phyloP scores from a whole-genome alignment of 2,329 filamentous ascomycete species.

The Aspergillus sp. region DNA sequence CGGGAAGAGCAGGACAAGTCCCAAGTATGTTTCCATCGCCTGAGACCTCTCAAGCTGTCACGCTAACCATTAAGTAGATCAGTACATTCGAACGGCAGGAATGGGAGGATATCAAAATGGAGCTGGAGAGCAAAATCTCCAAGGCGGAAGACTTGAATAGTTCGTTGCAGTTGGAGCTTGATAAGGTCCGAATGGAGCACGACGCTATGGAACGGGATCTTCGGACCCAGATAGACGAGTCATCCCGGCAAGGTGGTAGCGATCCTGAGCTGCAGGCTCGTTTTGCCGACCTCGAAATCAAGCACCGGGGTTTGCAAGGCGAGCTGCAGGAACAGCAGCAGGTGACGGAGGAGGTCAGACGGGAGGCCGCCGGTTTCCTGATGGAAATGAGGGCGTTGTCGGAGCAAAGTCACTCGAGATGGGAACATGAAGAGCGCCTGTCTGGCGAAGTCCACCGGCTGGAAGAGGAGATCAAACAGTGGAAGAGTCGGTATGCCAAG shows the following conservation, averaged over 20 bases:
- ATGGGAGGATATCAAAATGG: constrained; percentile 62
- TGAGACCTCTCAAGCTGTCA: too few relatives aligned
- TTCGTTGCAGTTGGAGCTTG: constrained; percentile 76
- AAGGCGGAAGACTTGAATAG: constrained; percentile 75
- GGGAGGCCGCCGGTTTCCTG: constrained; percentile 78
- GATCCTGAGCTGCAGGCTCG: constrained; percentile 63
- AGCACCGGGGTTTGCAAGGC: constrained; percentile 66
- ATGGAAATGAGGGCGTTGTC: constrained; percentile 87
- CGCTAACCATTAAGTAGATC: constrained; percentile 33
- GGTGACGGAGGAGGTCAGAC: constrained; percentile 81
- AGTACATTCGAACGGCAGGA: constrained; percentile 66
- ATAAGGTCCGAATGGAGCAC: constrained; percentile 69
- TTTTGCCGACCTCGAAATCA: constrained; percentile 53
- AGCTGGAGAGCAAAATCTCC: constrained; percentile 70
- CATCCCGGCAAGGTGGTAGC: constrained; percentile 26
- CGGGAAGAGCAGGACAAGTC: constrained; percentile 58
- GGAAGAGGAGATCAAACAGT: constrained; percentile 80
- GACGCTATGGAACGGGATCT: constrained; percentile 62
- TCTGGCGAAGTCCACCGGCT: constrained; percentile 72
- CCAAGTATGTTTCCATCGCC: constrained; percentile 33
- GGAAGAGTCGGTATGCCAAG: constrained; percentile 85
- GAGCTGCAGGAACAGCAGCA: constrained; percentile 72
- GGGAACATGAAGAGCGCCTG: constrained; percentile 79
- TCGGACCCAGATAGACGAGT: constrained; percentile 59
- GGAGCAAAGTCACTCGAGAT: constrained; percentile 72